Evolutionary conservation across 2,329 filamentous ascomycete genomes (phyloP).

Genomic region (Neobulgaria alba): DNA sequence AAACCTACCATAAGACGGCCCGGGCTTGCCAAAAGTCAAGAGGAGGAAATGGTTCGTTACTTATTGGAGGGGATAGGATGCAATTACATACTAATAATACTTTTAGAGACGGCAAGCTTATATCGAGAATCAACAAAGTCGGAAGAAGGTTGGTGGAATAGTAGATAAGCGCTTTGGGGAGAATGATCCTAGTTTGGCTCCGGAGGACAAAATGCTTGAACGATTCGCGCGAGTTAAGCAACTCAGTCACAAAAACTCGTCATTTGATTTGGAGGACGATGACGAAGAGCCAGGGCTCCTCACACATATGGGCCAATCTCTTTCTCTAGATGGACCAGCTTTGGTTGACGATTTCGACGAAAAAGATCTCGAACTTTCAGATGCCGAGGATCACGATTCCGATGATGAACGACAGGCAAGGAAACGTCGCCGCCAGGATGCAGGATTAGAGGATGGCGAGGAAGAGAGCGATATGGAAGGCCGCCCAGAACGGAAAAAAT

Average conservation of each 20-base stretch:
- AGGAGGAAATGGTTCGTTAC: slow-evolving; percentile 67
- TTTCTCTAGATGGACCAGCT: slow-evolving; percentile 51
- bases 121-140: slow-evolving; percentile 63
- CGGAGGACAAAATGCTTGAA: slow-evolving; percentile 86
- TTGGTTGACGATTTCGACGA: slow-evolving; percentile 71
- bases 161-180: slow-evolving; percentile 92
- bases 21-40: slow-evolving; percentile 73
- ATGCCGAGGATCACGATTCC: slow-evolving; percentile 48
- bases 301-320: slow-evolving; percentile 74
- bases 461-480: slow-evolving; percentile 42
- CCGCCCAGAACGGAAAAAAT: slow-evolving; percentile 78
- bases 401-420: slow-evolving; percentile 45
- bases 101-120: slow-evolving; percentile 16
- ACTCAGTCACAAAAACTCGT: slow-evolving; percentile 60
- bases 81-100: not conserved
- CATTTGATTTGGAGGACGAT: slow-evolving; percentile 91
- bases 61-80: too few relatives aligned
- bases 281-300: slow-evolving; percentile 60
- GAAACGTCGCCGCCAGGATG: slow-evolving; percentile 46
- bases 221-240: slow-evolving; percentile 86
- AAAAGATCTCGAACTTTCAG: slow-evolving; percentile 53
- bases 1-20: slow-evolving; percentile 63
- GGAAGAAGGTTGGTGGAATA: slow-evolving; percentile 88
- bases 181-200: slow-evolving; percentile 86
- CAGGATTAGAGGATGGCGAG: slow-evolving; percentile 41